Base-by-base conservation (phyloP, 257 asterid species). In the Lavandula angustifolia region DNA sequence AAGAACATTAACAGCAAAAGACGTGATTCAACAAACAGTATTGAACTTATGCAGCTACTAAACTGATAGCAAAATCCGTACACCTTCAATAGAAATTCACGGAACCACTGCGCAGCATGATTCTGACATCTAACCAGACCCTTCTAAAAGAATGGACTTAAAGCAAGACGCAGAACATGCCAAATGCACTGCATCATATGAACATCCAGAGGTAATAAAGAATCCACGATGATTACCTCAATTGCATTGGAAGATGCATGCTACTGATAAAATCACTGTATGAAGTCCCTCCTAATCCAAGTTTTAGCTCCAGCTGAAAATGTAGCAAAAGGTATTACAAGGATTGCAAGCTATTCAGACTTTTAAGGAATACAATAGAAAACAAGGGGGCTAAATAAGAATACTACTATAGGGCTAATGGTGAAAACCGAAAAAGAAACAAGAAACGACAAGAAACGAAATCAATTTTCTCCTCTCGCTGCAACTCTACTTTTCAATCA, bases 251-350 rank as follows among this genome's bases (percentile, higher is more conserved):
- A 22, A 91, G 87, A 84, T 91, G 98, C 94, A 88, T 71, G 66
- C 77, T 88, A 13, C 18, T 58, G 63, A 91, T 91, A 66, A 91
- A 91, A 84, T 91, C 98, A 34, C 94, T 83, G 82, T 91, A 88
- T 60, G 98, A 88, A 62, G 96, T 91, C 51, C 98, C 98, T 68
- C 98, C 98, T 18, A 91, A 4, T 62, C 96, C 98, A 78, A 91
- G 84, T 76, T 88, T 91, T 63, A 91, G 74, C 91, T 91, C 98
- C 76, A 91, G 83, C 98, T 91, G 76, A 55, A 49, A 66, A n/a
- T 59, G 62, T 44, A 62, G 18, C 13, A 67, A 60, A 69, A 35
- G 17, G 27, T 50, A 73, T 42, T 16, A 46, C 53, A 54, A 47
- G 17, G 35, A 62, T 66, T 69, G 73, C 44, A 66, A 70, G 14